Percentiles rank a stretch among this genome's conserved stretches.
These are phyloP conservation scores for Thuja plicata DNA, from an alignment of 83 land plant species.

Conservation along the genomic window DNA sequence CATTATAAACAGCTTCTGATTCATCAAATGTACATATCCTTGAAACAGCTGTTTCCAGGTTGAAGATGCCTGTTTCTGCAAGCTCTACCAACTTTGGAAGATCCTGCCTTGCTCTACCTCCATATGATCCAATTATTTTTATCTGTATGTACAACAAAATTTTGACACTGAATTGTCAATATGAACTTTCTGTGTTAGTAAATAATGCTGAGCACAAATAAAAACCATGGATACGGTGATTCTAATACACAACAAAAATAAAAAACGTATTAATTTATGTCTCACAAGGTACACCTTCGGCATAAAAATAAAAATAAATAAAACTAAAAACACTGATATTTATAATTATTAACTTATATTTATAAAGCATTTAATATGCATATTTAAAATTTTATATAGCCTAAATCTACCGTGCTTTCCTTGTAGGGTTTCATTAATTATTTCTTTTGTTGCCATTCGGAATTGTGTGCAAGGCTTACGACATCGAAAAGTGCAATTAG, in stretches of 20 bases:
- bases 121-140: slow-evolving; percentile 91
- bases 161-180: not conserved
- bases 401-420: no score
- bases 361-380: no score
- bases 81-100: slow-evolving; percentile 77
- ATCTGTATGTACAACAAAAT: slow-evolving; percentile 40
- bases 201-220: no score
- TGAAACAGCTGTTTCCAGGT: slow-evolving; percentile 50
- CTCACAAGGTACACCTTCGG: no score
- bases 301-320: no score
- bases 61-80: slow-evolving; percentile 83
- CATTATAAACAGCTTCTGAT: slow-evolving; percentile 46
- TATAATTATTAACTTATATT: no score
- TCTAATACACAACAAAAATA: not conserved
- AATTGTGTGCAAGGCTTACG: no score
- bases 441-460: no score
- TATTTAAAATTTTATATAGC: no score
- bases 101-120: slow-evolving; percentile 96
- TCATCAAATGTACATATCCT: slow-evolving; percentile 65
- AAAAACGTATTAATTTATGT: not conserved
- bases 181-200: not conserved
- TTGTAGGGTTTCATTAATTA: no score
- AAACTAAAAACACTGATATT: no score
- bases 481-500: no score
- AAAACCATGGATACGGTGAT: not conserved